phyloP scores from a whole-genome alignment of 257 asterid genomes.

The Salvia hispanica region DNA sequence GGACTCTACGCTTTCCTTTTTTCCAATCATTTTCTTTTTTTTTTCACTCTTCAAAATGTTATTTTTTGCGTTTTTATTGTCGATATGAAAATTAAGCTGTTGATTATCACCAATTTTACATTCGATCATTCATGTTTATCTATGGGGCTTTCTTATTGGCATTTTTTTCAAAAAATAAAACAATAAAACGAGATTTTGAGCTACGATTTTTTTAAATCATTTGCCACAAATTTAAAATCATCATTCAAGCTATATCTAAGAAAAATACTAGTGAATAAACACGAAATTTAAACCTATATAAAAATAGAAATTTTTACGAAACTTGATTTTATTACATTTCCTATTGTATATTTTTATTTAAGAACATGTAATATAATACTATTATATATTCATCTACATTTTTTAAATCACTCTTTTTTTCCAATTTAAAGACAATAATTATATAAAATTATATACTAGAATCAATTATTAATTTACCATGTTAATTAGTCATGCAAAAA shows the following conservation, averaged over 20 bases:
- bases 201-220: neutral
- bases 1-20: constrained; percentile 34
- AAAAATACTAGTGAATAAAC: neutral
- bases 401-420: no score
- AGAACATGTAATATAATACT: no score
- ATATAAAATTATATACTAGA: no score
- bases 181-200: neutral
- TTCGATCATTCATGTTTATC: neutral
- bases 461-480: no score
- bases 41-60: neutral
- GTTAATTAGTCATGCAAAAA: no score
- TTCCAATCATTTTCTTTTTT: neutral
- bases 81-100: neutral
- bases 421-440: no score
- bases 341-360: no score
- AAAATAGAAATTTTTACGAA: no score
- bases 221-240: neutral
- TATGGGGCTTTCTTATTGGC: neutral
- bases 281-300: no score
- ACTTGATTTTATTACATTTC: no score
- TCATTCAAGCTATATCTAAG: neutral
- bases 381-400: no score
- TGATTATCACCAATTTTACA: neutral
- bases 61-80: neutral
- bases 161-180: no score